Evolutionary conservation across 306 rosid species (phyloP).

Genomic region (Prunus mongolica): DNA sequence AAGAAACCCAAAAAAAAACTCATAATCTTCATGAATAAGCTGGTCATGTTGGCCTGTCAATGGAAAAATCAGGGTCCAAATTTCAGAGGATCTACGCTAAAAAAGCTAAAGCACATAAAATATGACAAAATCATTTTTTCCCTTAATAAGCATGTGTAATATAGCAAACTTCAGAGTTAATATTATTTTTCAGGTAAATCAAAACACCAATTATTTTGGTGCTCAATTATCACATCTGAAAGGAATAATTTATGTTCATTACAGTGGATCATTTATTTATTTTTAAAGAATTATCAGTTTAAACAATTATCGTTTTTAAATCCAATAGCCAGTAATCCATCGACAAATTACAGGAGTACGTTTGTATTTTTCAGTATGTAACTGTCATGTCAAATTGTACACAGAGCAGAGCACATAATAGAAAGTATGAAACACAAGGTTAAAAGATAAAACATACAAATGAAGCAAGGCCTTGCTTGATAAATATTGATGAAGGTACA

Average conservation of each 20-base stretch:
- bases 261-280: no score
- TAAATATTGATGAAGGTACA: constrained; percentile 82
- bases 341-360: not conserved
- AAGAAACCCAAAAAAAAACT: not conserved
- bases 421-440: constrained; percentile 12
- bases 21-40: not conserved
- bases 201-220: not conserved
- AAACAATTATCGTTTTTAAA: not conserved
- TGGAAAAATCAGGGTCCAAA: not conserved
- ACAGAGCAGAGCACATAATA: not conserved
- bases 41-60: not conserved
- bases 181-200: not conserved
- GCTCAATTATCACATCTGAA: not conserved
- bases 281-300: not conserved
- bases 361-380: not conserved
- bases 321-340: not conserved
- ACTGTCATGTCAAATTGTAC: not conserved
- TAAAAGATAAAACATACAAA: constrained; percentile 61
- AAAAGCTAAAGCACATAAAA: not conserved
- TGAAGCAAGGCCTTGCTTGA: constrained; percentile 84
- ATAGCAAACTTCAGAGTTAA: not conserved
- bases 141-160: not conserved
- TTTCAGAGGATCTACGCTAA: not conserved
- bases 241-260: not conserved
- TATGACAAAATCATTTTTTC: not conserved